Base-by-base conservation (phyloP, 805 yeast genomes). In the Candida pseudoglaebosa region DNA sequence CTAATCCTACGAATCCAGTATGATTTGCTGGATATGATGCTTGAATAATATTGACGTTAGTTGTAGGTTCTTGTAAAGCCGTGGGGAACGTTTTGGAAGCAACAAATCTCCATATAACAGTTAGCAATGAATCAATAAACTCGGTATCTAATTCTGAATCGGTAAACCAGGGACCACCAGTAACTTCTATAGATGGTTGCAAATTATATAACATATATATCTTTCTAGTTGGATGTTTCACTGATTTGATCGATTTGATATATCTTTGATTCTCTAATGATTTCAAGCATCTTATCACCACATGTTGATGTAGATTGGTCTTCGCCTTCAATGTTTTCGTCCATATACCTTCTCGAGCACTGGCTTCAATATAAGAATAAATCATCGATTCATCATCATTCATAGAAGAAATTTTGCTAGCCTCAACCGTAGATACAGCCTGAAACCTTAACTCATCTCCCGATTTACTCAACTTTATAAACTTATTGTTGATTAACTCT, bases 91-190 rank as follows among this genome's bases (percentile, higher is more conserved):
- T 77, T 49, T 75, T 78, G 22, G 80, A 75, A 2, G 91, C 85
- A 7, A 87, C 81, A 59, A 68, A 91, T 48, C 93, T 72, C 96
- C 97, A 93, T 5, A 90, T 80, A 31, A 90, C 90, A 15, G 87
- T 79, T 47, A 87, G 61, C 39, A 93, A 65, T 34, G 88, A 79
- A 48, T 87, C 91, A 42, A 93, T 90, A 53, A 93, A 93, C 60
- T 91, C 98, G 2, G 88, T 80, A 57, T 93, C 99, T 41, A 93
- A 71, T 61, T 93, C 98, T 24, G 90, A 80, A 57, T 93, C 99
- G 0, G 97, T 89, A 57, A 90, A 93, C 99, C 99, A 93, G 3
- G 98, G 98, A 4, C 99, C 99, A 47, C 99, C 99, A 0, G 98
- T 93, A 28, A 93, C 93, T 48, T 91, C 98, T 22, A 87, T 82